A percentile compares a stretch with the other conserved stretches of the same genome.
Conservation (phyloP, 169 alveolate species). For the Plasmodium relictum region DNA sequence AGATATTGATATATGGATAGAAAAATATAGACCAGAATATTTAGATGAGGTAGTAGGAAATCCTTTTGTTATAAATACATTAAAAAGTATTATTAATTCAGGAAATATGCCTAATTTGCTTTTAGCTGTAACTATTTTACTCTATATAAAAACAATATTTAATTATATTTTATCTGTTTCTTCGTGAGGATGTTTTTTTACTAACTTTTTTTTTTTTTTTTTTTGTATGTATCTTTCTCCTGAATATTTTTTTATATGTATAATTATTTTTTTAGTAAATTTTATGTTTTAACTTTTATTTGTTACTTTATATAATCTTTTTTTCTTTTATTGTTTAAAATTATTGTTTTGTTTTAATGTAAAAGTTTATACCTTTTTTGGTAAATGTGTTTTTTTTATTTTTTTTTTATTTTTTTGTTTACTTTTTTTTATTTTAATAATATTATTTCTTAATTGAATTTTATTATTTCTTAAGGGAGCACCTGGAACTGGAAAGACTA, state of each 20-base stretch:
- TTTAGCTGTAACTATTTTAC: slow-evolving; percentile 86
- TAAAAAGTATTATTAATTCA: slow-evolving; percentile 93
- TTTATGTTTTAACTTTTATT: too few relatives aligned
- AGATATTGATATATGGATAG: slow-evolving; percentile 93
- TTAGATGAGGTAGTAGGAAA: slow-evolving; percentile 98
- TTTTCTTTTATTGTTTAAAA: too few relatives aligned
- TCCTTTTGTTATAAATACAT: slow-evolving; percentile 92
- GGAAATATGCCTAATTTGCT: slow-evolving; percentile 98
- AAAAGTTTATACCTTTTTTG: neutral
- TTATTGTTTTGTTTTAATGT: neutral
- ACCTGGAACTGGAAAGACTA: slow-evolving; percentile 99
- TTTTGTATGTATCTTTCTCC: too few relatives aligned
- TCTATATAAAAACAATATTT: too few relatives aligned
- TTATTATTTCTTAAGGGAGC: slow-evolving; percentile 94
- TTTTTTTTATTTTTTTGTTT: slow-evolving; percentile 5
- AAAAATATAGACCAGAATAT: slow-evolving; percentile 97
- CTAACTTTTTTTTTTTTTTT: too few relatives aligned
- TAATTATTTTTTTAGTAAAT: too few relatives aligned
- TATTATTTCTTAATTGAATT: neutral
- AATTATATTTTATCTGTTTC: too few relatives aligned
- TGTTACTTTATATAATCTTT: too few relatives aligned
- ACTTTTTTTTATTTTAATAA: neutral
- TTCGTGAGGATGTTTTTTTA: too few relatives aligned
- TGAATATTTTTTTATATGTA: too few relatives aligned
- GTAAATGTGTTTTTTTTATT: slow-evolving; percentile 1